phyloP scores from a whole-genome alignment of 257 asterid species.

The Henckelia pumila region DNA sequence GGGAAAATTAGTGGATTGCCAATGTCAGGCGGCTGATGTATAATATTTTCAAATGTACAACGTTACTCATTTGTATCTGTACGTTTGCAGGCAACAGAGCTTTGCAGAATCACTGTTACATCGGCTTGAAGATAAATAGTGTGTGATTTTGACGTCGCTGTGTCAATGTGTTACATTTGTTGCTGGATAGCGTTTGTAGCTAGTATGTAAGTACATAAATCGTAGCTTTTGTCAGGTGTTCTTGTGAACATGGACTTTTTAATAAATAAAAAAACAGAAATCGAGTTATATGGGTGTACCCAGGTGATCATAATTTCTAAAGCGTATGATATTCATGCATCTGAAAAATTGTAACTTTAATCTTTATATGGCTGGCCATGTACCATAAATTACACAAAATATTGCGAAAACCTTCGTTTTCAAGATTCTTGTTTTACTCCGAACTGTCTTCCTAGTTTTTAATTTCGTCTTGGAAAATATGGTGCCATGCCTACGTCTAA shows the following conservation, averaged over 20 bases:
- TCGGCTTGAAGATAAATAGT: slow-evolving; percentile 46
- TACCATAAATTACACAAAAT: background rate
- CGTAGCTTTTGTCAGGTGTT: background rate
- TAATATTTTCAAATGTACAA: background rate
- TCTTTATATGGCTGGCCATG: background rate
- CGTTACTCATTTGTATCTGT: background rate
- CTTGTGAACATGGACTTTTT: background rate
- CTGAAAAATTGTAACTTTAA: background rate
- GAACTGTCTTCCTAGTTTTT: too few relatives aligned
- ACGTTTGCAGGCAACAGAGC: slow-evolving; percentile 45
- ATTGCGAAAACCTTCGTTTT: too few relatives aligned
- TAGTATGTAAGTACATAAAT: background rate
- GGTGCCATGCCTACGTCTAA: too few relatives aligned
- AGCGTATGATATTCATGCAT: background rate
- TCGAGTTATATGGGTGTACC: background rate
- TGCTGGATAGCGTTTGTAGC: background rate
- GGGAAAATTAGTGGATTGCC: background rate
- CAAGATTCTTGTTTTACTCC: too few relatives aligned
- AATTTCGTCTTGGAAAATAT: too few relatives aligned
- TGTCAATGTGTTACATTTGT: background rate
- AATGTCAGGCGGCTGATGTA: background rate
- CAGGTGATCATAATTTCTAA: background rate
- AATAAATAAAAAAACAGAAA: background rate
- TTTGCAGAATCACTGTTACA: slow-evolving; percentile 50
- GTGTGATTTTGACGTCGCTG: background rate